Conservation (phyloP, 192 early-diverging fungal genomes). For the Spizellomyces sp. region DNA sequence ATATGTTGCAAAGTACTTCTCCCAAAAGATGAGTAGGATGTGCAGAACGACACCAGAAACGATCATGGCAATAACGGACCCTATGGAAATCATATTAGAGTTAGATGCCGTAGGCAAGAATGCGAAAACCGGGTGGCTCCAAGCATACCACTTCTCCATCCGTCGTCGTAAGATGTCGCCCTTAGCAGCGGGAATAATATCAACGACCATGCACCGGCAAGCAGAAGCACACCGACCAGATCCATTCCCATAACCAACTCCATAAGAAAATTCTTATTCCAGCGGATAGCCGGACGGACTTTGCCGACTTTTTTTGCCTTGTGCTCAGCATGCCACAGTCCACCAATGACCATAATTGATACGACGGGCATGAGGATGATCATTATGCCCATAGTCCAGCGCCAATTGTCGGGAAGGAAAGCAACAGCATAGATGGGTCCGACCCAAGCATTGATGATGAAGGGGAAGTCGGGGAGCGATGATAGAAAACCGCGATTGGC, state of each 20-base stretch:
- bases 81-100: neutral
- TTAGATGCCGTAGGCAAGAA: no score
- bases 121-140: no score
- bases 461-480: slow-evolving; percentile 1
- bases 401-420: slow-evolving; percentile 1
- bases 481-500: slow-evolving; percentile 6
- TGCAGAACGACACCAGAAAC: neutral
- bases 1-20: neutral
- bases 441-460: slow-evolving; percentile 3
- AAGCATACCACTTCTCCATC: neutral
- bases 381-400: slow-evolving; percentile 4
- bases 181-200: neutral
- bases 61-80: slow-evolving; percentile 13
- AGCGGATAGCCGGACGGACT: neutral
- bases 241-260: neutral
- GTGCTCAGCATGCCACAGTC: neutral
- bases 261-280: neutral
- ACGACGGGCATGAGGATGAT: slow-evolving; percentile 1
- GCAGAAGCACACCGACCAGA: slow-evolving; percentile 4
- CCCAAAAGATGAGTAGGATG: slow-evolving; percentile 7
- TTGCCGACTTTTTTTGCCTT: neutral
- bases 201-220: neutral
- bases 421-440: neutral
- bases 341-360: neutral
- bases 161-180: neutral